Evolutionary conservation across 2,329 filamentous ascomycete species (phyloP), one percentile per base, ranked within the genome.

Genomic region (Hypoxylon sp.): DNA sequence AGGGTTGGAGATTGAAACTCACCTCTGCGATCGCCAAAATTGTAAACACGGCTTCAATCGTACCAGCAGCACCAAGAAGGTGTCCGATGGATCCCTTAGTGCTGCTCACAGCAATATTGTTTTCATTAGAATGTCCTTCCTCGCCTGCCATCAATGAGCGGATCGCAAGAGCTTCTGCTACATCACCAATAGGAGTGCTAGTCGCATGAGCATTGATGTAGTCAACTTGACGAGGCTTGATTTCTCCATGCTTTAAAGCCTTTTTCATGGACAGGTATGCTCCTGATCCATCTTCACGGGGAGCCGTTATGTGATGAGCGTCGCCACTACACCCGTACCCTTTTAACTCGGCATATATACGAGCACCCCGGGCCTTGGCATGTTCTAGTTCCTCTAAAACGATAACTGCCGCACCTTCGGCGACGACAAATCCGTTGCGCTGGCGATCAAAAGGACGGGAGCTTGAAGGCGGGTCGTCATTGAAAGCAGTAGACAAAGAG

Each of bases 121-220:
- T 81, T 44, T 92, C 87, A 1, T 82, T 83, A 0, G 80, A 74
- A 61, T 90, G 86, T 0, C 93, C 94, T 17, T 92, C 87, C 22
- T 90, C 86, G 0, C 92, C 92, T 9, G 94, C 83, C 81, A 98
- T 90, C 42, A 99, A 80, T 0, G 87, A 82, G 68, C 90, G 91
- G 73, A 98, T 95, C 0, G 96, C 96, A 6, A 85, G 83, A 55
- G 95, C 95, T 81, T 99, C 96, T 1, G 96, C 95, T 22, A 88
- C 87, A 81, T 99, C 96, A 0, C 96, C 96, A 2, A 98, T 86
- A 5, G 85, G 80, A 0, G 95, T 99, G 22, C 92, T 93, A 1
- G 96, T 99, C 0, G 95, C 96, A 78, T 99, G 96, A 1, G 96
- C 96, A 76, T 98, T 99, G 77, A 99, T 88, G 78, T 99, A 99